These are phyloP conservation scores for Naganishia onofrii DNA, from an alignment of 768 basidiomycete genomes.

Conservation along the genomic window DNA sequence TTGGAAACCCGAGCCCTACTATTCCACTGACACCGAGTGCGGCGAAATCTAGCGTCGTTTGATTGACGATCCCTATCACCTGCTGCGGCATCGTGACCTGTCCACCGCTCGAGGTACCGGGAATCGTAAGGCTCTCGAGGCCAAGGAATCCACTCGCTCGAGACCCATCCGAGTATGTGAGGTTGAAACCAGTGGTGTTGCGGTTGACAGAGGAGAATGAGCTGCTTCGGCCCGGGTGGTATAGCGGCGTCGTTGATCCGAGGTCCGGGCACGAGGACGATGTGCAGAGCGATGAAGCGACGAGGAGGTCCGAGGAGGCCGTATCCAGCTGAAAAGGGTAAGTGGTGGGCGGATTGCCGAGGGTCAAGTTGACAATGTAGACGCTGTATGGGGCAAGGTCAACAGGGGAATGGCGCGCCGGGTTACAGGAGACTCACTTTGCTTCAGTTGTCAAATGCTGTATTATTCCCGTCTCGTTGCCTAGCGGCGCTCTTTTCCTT, in stretches of 20 bases:
- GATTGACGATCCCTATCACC: constrained; percentile 38
- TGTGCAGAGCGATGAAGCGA: constrained; percentile 40
- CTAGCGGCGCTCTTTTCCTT: not conserved
- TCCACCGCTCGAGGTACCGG: constrained; percentile 1
- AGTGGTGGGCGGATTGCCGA: constrained; percentile 38
- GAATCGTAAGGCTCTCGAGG: constrained; percentile 34
- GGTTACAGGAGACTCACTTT: constrained; percentile 29
- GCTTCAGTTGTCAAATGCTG: not conserved
- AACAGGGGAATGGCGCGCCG: not conserved
- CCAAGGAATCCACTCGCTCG: constrained; percentile 37
- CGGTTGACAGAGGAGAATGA: constrained; percentile 32
- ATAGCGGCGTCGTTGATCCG: constrained; percentile 17
- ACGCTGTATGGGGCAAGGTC: constrained; percentile 31
- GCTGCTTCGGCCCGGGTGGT: constrained; percentile 24
- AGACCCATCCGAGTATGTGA: constrained; percentile 39
- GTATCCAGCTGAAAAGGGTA: constrained; percentile 47
- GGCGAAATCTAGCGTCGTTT: constrained; percentile 41
- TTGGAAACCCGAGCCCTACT: constrained; percentile 43
- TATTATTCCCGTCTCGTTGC: not conserved
- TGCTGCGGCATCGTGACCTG: not conserved
- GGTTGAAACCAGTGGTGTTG: constrained; percentile 37
- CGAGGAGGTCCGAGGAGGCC: constrained; percentile 42
- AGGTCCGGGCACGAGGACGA: constrained; percentile 35
- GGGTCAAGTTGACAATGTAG: constrained; percentile 37
- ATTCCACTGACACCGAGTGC: constrained; percentile 41